Evolutionary conservation across 2,329 filamentous ascomycete species (phyloP).

Genomic region (Hypoxylon sp.): DNA sequence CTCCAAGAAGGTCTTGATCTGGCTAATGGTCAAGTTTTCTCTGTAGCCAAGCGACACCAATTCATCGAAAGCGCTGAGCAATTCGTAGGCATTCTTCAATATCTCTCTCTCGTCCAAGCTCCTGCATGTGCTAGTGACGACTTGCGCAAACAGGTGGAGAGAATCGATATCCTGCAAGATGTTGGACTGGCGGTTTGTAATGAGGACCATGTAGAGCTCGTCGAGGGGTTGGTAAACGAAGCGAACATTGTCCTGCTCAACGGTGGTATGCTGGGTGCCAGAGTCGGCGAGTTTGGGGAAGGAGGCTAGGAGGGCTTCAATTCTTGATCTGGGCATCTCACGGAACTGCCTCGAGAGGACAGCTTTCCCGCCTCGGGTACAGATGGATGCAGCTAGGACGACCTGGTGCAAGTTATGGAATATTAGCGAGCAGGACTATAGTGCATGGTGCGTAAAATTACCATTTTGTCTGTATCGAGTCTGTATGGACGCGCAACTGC

Average conservation of each 20-base stretch:
- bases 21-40: constrained; percentile 94
- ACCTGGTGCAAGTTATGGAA: constrained; percentile 71
- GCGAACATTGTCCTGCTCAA: constrained; percentile 99
- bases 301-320: constrained; percentile 95
- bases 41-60: constrained; percentile 95
- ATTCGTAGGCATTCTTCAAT: constrained; percentile 92
- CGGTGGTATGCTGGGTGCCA: constrained; percentile 96
- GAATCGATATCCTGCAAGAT: constrained; percentile 99
- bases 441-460: constrained; percentile 31
- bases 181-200: constrained; percentile 99
- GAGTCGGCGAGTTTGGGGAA: constrained; percentile 98
- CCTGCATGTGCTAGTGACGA: constrained; percentile 96
- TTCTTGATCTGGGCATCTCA: constrained; percentile 95
- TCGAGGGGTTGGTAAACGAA: constrained; percentile 99
- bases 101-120: constrained; percentile 97
- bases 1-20: constrained; percentile 99
- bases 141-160: constrained; percentile 96
- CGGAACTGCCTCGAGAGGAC: constrained; percentile 98
- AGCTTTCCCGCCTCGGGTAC: constrained; percentile 97
- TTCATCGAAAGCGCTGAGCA: constrained; percentile 97
- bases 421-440: constrained; percentile 16
- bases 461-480: constrained; percentile 43
- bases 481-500: constrained; percentile 1
- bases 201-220: constrained; percentile 99
- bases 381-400: constrained; percentile 98